phyloP scores from a whole-genome alignment of 163 green algal species.

The Prototheca wickerhamii region DNA sequence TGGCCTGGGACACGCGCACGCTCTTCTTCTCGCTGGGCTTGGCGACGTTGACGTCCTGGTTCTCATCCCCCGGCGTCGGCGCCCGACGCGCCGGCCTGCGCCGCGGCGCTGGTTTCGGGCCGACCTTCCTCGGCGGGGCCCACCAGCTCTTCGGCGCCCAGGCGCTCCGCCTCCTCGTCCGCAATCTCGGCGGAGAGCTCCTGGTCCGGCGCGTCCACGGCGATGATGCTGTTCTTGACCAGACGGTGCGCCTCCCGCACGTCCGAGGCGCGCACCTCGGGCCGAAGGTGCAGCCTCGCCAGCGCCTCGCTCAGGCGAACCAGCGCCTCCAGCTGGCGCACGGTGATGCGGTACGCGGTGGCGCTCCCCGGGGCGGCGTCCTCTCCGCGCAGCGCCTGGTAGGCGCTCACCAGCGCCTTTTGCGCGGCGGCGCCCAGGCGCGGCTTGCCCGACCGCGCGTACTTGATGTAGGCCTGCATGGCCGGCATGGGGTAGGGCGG shows the following conservation, averaged over 20 bases:
- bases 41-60: background rate
- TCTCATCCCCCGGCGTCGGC: background rate
- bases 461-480: slow-evolving; percentile 92
- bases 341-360: slow-evolving; percentile 89
- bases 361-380: slow-evolving; percentile 21
- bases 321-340: slow-evolving; percentile 95
- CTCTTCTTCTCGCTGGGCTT: background rate
- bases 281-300: slow-evolving; percentile 60
- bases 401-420: slow-evolving; percentile 15
- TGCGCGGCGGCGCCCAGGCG: slow-evolving; percentile 34
- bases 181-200: slow-evolving; percentile 23
- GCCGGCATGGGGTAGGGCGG: slow-evolving; percentile 73
- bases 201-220: slow-evolving; percentile 42
- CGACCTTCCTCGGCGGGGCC: slow-evolving; percentile 4
- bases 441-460: slow-evolving; percentile 79
- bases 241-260: slow-evolving; percentile 54
- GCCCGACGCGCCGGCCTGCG: slow-evolving; percentile 2
- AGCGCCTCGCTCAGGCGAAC: slow-evolving; percentile 90
- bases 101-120: slow-evolving; percentile 13
- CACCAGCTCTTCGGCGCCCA: slow-evolving; percentile 46
- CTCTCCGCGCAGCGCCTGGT: slow-evolving; percentile 27
- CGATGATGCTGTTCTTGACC: slow-evolving; percentile 58
- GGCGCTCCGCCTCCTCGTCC: slow-evolving; percentile 42
- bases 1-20: slow-evolving; percentile 21
- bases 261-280: slow-evolving; percentile 34